These are phyloP conservation scores for Bimuria novae-zelandiae DNA, from an alignment of 2,329 filamentous ascomycete genomes.

Conservation along the genomic window DNA sequence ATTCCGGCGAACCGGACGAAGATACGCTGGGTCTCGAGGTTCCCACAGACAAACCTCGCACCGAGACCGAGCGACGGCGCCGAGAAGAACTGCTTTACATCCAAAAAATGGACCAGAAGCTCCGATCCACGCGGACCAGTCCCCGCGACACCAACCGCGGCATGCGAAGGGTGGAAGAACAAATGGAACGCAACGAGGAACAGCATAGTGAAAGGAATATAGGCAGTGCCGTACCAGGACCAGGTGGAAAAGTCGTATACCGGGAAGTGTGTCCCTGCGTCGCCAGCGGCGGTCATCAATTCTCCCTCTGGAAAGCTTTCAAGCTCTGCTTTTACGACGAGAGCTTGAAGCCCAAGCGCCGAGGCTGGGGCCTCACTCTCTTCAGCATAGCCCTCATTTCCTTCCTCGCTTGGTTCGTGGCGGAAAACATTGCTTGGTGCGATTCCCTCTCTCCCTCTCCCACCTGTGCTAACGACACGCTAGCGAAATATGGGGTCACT, in stretches of 20 bases:
- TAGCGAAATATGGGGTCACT: slow-evolving; percentile 58
- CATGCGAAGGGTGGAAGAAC: slow-evolving; percentile 48
- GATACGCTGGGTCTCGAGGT: slow-evolving; percentile 38
- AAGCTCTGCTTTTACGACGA: slow-evolving; percentile 36
- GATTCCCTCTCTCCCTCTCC: too few relatives aligned
- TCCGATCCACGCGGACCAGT: slow-evolving; percentile 47
- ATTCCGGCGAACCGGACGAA: slow-evolving; percentile 33
- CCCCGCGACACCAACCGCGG: slow-evolving; percentile 52
- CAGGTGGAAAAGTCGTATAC: slow-evolving; percentile 15
- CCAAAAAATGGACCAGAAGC: slow-evolving; percentile 48
- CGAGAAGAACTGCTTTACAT: slow-evolving; percentile 49
- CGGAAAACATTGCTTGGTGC: slow-evolving; percentile 51
- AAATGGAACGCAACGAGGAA: slow-evolving; percentile 46
- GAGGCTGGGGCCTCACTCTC: slow-evolving; percentile 42
- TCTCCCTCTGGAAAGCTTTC: slow-evolving; percentile 28
- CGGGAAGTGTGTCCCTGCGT: slow-evolving; percentile 26
- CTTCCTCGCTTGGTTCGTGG: slow-evolving; percentile 54
- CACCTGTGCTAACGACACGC: too few relatives aligned
- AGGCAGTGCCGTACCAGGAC: too few relatives aligned
- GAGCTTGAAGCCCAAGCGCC: slow-evolving; percentile 23
- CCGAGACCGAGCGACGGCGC: slow-evolving; percentile 48
- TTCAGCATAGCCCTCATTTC: slow-evolving; percentile 48
- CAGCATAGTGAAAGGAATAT: too few relatives aligned
- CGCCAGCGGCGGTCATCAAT: slow-evolving; percentile 11
- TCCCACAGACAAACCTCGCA: slow-evolving; percentile 36